Percentiles rank a stretch among this genome's conserved stretches.
Evolutionary conservation across 352 stramenopile genomes (phyloP).

Genomic region (Pseudoperonospora humuli): DNA sequence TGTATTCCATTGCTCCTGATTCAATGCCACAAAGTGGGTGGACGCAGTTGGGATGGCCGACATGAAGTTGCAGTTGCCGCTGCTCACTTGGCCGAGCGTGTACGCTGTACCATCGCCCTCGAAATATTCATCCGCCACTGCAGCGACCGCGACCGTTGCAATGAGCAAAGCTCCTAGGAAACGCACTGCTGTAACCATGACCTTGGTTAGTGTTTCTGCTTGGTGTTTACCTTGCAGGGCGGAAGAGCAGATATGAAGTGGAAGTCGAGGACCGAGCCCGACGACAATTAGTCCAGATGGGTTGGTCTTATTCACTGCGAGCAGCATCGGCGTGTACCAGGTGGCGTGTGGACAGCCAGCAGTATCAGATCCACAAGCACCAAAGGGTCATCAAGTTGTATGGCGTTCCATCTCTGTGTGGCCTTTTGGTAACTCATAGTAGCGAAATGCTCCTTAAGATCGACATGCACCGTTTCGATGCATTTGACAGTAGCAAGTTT

Average conservation of each 20-base stretch:
- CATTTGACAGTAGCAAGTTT: too few relatives aligned
- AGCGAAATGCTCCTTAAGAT: too few relatives aligned
- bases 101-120: constrained; percentile 40
- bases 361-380: too few relatives aligned
- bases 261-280: too few relatives aligned
- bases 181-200: constrained; percentile 14
- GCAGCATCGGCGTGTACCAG: too few relatives aligned
- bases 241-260: constrained; percentile 25
- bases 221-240: constrained; percentile 1
- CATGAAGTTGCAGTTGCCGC: constrained; percentile 53
- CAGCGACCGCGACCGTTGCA: constrained; percentile 1
- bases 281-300: too few relatives aligned
- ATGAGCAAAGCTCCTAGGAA: constrained; percentile 6
- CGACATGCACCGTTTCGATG: too few relatives aligned
- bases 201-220: background rate
- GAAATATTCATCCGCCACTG: constrained; percentile 24
- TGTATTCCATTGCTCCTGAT: constrained; percentile 48
- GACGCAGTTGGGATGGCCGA: constrained; percentile 32
- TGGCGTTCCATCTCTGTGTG: too few relatives aligned
- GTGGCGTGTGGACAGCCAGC: too few relatives aligned
- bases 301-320: too few relatives aligned
- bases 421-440: too few relatives aligned
- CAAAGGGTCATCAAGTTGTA: too few relatives aligned
- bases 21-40: constrained; percentile 66
- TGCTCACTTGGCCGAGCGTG: constrained; percentile 25